Percentiles rank a stretch among this genome's conserved stretches.
Evolutionary conservation across 78 protist genomes (phyloP).

Genomic region (Trichosphaerium sp.): DNA sequence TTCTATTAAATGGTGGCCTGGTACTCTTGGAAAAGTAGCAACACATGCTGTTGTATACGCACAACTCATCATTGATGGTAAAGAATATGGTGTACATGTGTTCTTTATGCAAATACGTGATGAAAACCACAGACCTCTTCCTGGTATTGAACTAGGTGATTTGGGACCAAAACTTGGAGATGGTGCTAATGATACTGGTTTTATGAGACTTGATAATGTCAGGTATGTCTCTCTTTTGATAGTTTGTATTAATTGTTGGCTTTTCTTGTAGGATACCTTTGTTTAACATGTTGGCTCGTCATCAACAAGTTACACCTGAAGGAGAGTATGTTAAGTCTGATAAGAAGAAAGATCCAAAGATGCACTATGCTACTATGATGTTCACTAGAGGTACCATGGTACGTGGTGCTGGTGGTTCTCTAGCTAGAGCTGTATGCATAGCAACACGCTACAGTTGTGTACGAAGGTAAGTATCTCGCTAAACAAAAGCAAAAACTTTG

Average conservation of each 20-base stretch:
- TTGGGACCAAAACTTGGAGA: background rate
- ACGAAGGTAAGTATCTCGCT: too few species aligned
- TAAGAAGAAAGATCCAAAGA: background rate
- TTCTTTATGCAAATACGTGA: background rate
- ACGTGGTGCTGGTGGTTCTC: too few species aligned
- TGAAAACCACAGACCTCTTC: background rate
- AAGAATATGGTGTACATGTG: background rate
- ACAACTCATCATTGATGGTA: conserved; percentile 1
- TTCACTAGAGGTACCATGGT: too few species aligned
- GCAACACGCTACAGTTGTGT: too few species aligned
- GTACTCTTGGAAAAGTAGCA: conserved; percentile 4
- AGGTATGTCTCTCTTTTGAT: too few species aligned
- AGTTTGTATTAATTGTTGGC: too few species aligned
- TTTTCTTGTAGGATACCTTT: too few species aligned
- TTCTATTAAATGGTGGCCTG: conserved; percentile 45
- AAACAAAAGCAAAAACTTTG: too few species aligned
- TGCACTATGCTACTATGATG: background rate
- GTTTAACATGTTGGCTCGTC: background rate
- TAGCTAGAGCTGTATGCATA: too few species aligned
- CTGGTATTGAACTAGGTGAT: background rate
- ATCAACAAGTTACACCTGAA: background rate
- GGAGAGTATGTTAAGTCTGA: background rate
- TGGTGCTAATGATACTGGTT: background rate
- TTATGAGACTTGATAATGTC: background rate
- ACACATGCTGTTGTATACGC: conserved; percentile 28